Conservation (phyloP, 108 stramenopile genomes). For the Cyclotella distinguenda region DNA sequence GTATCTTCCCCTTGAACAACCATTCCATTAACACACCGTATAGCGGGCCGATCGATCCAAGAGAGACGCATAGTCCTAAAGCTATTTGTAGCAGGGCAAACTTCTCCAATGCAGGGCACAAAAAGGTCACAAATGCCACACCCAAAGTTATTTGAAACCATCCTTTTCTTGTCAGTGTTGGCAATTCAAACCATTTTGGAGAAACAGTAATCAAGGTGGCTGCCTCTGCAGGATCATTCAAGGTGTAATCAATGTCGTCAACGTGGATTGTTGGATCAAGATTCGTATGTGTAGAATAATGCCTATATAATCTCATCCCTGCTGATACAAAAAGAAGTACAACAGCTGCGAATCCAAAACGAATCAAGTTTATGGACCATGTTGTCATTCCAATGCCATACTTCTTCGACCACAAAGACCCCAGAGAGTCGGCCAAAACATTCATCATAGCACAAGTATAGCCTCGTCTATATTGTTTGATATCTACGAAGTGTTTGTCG, state of each 20-base stretch:
- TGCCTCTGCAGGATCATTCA: not conserved
- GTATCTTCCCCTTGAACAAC: constrained; percentile 48
- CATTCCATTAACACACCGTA: constrained; percentile 68
- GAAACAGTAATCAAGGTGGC: not conserved
- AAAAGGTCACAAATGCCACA: constrained; percentile 77
- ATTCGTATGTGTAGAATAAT: not conserved
- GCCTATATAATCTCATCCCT: constrained; percentile 25
- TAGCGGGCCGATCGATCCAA: constrained; percentile 75
- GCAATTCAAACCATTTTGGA: constrained; percentile 58
- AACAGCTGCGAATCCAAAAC: constrained; percentile 85
- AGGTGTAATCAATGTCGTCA: not conserved
- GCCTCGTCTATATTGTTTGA: constrained; percentile 45
- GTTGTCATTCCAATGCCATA: constrained; percentile 71
- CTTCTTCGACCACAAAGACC: constrained; percentile 75
- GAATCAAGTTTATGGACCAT: constrained; percentile 82
- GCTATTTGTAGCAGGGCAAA: constrained; percentile 86
- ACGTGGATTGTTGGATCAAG: constrained; percentile 15
- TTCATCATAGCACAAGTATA: constrained; percentile 65
- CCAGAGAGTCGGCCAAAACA: constrained; percentile 75
- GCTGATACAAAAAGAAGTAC: constrained; percentile 54
- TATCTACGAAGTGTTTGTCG: not conserved
- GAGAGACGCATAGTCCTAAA: constrained; percentile 68
- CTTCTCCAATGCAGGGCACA: constrained; percentile 73
- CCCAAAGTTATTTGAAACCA: constrained; percentile 68
- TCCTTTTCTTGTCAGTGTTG: constrained; percentile 40